Percentiles rank a stretch among this genome's conserved stretches.
These are phyloP conservation scores for Craspedostauros australis DNA, from an alignment of 108 stramenopile species.

Conservation along the genomic window DNA sequence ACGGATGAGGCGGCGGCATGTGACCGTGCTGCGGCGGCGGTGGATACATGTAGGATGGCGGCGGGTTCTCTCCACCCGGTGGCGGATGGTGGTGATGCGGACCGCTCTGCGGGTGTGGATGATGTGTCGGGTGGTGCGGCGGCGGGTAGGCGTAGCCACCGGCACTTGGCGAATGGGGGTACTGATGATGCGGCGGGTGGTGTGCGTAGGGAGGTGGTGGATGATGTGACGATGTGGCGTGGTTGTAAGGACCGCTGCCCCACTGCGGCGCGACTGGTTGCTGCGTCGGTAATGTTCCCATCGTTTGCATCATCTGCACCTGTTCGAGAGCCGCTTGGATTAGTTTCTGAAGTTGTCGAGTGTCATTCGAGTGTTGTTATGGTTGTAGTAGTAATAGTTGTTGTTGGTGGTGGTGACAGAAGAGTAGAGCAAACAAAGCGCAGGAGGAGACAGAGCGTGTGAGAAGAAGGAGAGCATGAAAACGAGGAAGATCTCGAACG, in stretches of 20 bases:
- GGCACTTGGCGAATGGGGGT: conserved; percentile 16
- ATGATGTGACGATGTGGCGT: conserved; percentile 22
- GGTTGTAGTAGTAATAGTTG: background rate
- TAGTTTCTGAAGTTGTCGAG: conserved; percentile 43
- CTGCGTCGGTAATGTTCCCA: conserved; percentile 43
- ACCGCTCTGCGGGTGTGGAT: conserved; percentile 16
- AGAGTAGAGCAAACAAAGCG: too few relatives aligned
- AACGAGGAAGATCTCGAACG: background rate
- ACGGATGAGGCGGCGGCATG: conserved; percentile 50
- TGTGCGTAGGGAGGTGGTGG: conserved; percentile 24
- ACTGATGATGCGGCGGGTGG: conserved; percentile 23
- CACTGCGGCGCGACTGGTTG: conserved; percentile 30
- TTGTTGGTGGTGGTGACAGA: too few relatives aligned
- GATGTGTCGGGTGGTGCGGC: too few relatives aligned
- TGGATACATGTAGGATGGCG: conserved; percentile 36
- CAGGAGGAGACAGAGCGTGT: background rate
- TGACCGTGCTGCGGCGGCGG: conserved; percentile 20
- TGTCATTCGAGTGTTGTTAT: background rate
- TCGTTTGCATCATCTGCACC: conserved; percentile 56
- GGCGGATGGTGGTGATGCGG: conserved; percentile 16
- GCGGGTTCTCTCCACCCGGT: conserved; percentile 6
- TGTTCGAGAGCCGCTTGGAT: conserved; percentile 67
- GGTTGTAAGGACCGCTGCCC: conserved; percentile 41
- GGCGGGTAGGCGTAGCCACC: conserved; percentile 29
- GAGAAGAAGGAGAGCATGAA: background rate